Conservation (phyloP, 441 rosid species). For the Manihot esculenta region DNA sequence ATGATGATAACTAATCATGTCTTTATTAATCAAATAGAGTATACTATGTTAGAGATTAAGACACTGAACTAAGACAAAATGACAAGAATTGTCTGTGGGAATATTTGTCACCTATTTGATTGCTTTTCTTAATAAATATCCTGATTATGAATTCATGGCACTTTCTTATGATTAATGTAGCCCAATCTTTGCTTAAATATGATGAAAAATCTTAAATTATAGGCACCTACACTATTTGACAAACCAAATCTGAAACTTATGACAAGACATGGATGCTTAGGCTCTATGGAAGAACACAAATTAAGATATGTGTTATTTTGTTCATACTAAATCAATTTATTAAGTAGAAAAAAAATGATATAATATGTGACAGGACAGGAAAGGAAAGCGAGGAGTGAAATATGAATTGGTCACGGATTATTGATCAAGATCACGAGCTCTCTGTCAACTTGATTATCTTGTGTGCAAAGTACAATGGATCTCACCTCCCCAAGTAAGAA, state of each 20-base stretch:
- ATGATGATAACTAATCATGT: not conserved
- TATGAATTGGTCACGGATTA: not conserved
- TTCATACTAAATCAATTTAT: no score
- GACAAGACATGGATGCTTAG: no score
- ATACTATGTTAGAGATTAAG: not conserved
- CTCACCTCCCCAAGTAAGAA: no score
- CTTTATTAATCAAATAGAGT: not conserved
- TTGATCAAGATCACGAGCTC: no score
- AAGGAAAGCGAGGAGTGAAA: not conserved
- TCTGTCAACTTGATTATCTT: no score
- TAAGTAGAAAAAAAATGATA: no score
- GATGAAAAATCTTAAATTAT: no score
- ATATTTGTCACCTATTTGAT: not conserved
- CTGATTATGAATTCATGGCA: not conserved
- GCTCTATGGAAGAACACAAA: no score
- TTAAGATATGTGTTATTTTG: no score
- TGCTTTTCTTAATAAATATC: not conserved
- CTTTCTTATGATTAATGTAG: not conserved
- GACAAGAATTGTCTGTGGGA: not conserved
- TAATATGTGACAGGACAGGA: no score
- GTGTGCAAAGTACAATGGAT: no score
- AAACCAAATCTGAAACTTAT: not conserved
- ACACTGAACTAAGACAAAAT: not conserved
- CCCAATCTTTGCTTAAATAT: not conserved
- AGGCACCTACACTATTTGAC: not conserved